Conservation (phyloP, 1,139 yeast species). For the Taphrina populina region DNA sequence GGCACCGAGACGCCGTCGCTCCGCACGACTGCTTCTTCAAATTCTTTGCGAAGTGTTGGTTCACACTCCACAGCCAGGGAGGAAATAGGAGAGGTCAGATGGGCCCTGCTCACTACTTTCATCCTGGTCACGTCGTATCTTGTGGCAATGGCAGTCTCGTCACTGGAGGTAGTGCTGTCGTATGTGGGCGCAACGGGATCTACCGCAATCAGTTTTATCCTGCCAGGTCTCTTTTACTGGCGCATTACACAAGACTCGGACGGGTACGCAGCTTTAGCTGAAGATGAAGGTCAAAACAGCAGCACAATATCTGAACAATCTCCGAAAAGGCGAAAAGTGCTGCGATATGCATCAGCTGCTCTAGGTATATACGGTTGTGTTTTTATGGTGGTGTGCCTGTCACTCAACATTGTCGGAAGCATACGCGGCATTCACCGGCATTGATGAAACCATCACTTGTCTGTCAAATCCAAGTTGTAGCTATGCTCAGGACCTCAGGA, state of each 20-base stretch:
- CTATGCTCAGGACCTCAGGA: too few species aligned
- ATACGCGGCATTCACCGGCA: conserved; percentile 2
- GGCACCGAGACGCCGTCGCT: conserved; percentile 8
- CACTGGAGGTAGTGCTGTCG: conserved; percentile 82
- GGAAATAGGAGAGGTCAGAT: conserved; percentile 43
- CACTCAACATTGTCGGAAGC: conserved; percentile 27
- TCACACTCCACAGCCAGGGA: conserved; percentile 1
- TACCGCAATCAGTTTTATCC: conserved; percentile 84
- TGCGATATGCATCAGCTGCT: conserved; percentile 60
- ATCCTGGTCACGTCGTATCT: conserved; percentile 64
- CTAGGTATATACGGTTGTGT: conserved; percentile 71
- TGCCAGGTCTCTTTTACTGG: conserved; percentile 88
- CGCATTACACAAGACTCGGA: conserved; percentile 26
- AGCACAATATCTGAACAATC: conserved; percentile 17
- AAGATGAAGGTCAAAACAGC: conserved; percentile 34
- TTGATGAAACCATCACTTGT: neutral
- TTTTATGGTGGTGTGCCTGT: conserved; percentile 74
- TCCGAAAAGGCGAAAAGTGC: conserved; percentile 30
- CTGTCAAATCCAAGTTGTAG: neutral
- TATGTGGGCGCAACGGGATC: conserved; percentile 96
- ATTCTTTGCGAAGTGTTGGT: conserved; percentile 20
- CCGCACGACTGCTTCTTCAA: conserved; percentile 23
- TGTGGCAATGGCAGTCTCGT: conserved; percentile 73
- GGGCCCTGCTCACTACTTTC: conserved; percentile 62
- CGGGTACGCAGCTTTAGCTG: conserved; percentile 5